phyloP scores from a whole-genome alignment of 306 rosid genomes.

The Cucumis cinereus region DNA sequence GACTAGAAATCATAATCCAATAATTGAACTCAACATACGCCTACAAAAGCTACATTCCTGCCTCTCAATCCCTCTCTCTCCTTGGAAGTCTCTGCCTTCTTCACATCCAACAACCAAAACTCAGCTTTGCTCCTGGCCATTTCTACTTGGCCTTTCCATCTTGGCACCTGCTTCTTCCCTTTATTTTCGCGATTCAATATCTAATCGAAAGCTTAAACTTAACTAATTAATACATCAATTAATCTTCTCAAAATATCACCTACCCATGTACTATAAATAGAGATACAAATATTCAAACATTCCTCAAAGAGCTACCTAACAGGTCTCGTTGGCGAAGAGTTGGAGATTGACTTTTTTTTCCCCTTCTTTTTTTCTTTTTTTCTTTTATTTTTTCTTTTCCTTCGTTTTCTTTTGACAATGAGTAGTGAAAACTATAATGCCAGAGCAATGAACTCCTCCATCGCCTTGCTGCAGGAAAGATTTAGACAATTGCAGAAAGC shows the following conservation, averaged over 20 bases:
- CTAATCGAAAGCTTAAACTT: neutral
- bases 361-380: neutral
- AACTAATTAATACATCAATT: conserved; percentile 2
- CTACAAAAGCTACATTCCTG: conserved; percentile 39
- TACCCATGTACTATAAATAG: conserved; percentile 14
- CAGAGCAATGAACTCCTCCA: conserved; percentile 24
- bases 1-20: conserved; percentile 9
- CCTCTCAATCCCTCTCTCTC: conserved; percentile 22
- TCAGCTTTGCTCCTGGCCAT: conserved; percentile 7
- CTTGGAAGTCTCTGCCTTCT: conserved; percentile 18
- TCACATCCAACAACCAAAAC: conserved; percentile 30
- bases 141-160: conserved; percentile 33
- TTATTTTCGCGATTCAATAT: conserved; percentile 21
- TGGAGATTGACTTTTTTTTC: neutral
- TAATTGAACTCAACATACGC: conserved; percentile 21
- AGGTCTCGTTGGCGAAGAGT: neutral
- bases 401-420: conserved; percentile 1
- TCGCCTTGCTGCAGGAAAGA: conserved; percentile 39
- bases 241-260: neutral
- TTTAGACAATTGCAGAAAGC: conserved; percentile 35
- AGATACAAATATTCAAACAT: neutral
- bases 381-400: neutral
- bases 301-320: conserved; percentile 8
- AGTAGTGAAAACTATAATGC: conserved; percentile 23
- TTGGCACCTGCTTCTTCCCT: conserved; percentile 11